These are phyloP conservation scores for Centrapalus pauciflorus DNA, from an alignment of 129 eudicot species.

Conservation along the genomic window DNA sequence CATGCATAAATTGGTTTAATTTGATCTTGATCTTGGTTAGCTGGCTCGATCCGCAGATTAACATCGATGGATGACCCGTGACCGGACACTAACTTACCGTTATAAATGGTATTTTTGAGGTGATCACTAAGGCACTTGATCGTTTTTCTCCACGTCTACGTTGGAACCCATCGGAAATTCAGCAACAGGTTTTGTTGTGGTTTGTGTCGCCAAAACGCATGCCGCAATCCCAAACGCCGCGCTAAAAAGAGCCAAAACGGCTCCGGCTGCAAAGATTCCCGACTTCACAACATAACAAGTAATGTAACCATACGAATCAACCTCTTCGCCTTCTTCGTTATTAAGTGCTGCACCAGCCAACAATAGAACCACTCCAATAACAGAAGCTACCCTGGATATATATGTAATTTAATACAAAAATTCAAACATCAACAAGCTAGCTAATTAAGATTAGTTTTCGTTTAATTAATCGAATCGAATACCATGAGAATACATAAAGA, in stretches of 20 bases:
- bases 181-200: neutral
- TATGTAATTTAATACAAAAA: neutral
- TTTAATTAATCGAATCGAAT: neutral
- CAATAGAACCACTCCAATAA: conserved; percentile 19
- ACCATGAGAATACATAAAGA: conserved; percentile 23
- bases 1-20: neutral
- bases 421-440: too few species aligned
- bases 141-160: conserved; percentile 20
- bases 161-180: conserved; percentile 1
- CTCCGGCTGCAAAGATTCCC: conserved; percentile 33
- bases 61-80: neutral
- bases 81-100: too few species aligned
- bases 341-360: conserved; percentile 13
- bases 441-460: neutral
- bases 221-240: conserved; percentile 20
- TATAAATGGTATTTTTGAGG: too few species aligned
- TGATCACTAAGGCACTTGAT: neutral
- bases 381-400: conserved; percentile 20
- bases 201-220: too few species aligned
- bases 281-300: conserved; percentile 29
- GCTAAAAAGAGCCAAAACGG: conserved; percentile 28
- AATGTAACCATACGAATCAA: conserved; percentile 3
- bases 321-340: conserved; percentile 6
- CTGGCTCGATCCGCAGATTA: neutral
- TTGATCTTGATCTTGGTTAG: neutral